These are phyloP conservation scores for Melanopsichium pennsylvanicum DNA, from an alignment of 1,284 basidiomycete species.

Conservation along the genomic window DNA sequence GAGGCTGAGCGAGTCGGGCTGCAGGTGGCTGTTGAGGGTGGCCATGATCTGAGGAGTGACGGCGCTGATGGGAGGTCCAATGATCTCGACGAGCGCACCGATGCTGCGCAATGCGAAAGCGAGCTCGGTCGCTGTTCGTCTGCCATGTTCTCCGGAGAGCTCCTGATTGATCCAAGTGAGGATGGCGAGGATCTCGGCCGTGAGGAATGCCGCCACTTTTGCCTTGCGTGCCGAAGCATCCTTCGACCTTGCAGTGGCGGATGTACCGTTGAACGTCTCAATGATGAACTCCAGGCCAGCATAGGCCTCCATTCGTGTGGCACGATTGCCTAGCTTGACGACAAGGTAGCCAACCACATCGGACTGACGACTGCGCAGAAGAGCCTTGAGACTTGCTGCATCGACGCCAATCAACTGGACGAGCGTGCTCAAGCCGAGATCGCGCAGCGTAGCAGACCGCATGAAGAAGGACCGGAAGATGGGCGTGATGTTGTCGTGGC, in stretches of 20 bases:
- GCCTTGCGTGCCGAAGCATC: constrained; percentile 12
- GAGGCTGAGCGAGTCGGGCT: constrained; percentile 76
- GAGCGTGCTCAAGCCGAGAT: constrained; percentile 39
- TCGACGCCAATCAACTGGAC: constrained; percentile 47
- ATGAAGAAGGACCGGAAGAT: constrained; percentile 59
- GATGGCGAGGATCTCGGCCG: constrained; percentile 59
- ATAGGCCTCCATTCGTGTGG: constrained; percentile 42
- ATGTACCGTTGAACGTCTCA: constrained; percentile 29
- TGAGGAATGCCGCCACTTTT: constrained; percentile 48
- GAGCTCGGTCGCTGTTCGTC: constrained; percentile 45
- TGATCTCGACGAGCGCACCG: constrained; percentile 75
- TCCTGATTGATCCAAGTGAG: constrained; percentile 63
- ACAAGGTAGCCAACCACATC: constrained; percentile 63
- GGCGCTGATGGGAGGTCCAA: constrained; percentile 70
- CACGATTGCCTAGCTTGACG: constrained; percentile 52
- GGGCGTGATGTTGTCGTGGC: constrained; percentile 55
- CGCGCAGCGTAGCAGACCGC: constrained; percentile 34
- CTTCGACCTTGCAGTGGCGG: constrained; percentile 15
- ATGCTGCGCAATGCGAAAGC: constrained; percentile 72
- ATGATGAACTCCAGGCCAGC: constrained; percentile 56
- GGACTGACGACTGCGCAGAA: constrained; percentile 54
- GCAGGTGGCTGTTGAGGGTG: constrained; percentile 87
- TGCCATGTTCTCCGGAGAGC: constrained; percentile 57
- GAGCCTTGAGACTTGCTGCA: constrained; percentile 42
- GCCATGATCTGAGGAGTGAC: constrained; percentile 77